Percentiles rank a stretch among this genome's conserved stretches.
Conservation (phyloP, 371 early-diverging fungal genomes). For the Lichtheimia corymbifera region DNA sequence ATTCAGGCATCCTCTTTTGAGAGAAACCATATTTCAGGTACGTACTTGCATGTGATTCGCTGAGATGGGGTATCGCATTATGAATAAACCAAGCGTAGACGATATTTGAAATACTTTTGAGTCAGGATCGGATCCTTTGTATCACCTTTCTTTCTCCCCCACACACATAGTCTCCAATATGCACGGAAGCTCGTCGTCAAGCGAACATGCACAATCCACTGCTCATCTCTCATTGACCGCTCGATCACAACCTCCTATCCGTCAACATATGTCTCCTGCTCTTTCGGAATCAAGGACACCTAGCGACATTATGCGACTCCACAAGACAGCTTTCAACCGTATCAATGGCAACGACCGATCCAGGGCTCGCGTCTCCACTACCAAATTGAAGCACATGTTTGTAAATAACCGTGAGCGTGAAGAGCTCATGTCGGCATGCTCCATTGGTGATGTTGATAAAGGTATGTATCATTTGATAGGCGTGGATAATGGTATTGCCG, state of each 20-base stretch:
- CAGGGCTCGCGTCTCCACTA: background rate
- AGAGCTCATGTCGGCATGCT: conserved; percentile 42
- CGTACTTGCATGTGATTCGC: no score
- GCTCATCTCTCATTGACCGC: background rate
- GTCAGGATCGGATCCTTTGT: no score
- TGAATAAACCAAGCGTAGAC: no score
- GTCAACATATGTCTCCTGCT: conserved; percentile 13
- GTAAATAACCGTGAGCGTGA: conserved; percentile 37
- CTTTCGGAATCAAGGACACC: conserved; percentile 9
- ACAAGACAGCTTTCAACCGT: background rate
- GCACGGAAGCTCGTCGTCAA: no score
- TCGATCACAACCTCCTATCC: background rate
- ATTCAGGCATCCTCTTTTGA: no score
- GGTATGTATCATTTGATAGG: conserved; percentile 21
- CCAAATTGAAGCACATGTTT: conserved; percentile 34
- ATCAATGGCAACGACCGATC: conserved; percentile 1
- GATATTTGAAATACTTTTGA: no score
- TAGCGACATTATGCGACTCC: conserved; percentile 6
- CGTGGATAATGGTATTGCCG: no score
- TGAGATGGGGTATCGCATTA: no score
- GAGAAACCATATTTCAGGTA: no score
- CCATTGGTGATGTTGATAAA: conserved; percentile 37
- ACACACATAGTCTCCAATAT: no score
- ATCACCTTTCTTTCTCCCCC: no score
- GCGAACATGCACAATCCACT: no score